Percentiles rank a stretch among this genome's conserved stretches.
These are phyloP conservation scores for Aspergillus sergii DNA, from an alignment of 2,329 filamentous ascomycete species.

Conservation along the genomic window DNA sequence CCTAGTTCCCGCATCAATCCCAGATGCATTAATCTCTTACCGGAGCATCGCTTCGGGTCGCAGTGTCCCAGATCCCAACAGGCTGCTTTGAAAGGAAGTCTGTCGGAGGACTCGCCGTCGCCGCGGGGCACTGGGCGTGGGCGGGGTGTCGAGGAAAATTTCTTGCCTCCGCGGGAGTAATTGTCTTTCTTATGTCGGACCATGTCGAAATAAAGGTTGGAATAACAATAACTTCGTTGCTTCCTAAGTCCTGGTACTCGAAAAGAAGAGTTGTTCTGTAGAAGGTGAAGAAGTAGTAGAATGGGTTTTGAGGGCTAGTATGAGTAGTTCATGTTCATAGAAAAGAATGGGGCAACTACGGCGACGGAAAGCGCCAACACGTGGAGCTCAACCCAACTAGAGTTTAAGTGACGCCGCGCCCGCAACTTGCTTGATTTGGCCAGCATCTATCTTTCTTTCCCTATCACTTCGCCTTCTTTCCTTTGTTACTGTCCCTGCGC, in stretches of 20 bases:
- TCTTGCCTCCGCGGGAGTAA: constrained; percentile 71
- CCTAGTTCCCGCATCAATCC: constrained; percentile 92
- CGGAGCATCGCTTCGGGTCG: constrained; percentile 94
- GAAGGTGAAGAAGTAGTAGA: neutral
- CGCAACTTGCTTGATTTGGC: neutral
- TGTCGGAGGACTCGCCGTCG: constrained; percentile 43
- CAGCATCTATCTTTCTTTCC: neutral
- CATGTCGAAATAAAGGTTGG: constrained; percentile 55
- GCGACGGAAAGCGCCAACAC: constrained; percentile 1
- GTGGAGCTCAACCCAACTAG: neutral
- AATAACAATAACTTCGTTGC: neutral
- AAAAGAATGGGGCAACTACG: neutral
- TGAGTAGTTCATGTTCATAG: neutral
- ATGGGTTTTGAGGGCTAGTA: neutral
- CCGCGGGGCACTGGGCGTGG: constrained; percentile 52
- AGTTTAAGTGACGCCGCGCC: neutral
- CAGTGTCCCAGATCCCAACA: constrained; percentile 99
- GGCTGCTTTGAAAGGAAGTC: constrained; percentile 77
- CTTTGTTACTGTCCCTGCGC: neutral
- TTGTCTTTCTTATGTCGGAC: constrained; percentile 95
- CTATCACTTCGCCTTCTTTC: neutral
- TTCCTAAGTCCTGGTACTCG: neutral
- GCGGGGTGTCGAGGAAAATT: constrained; percentile 61
- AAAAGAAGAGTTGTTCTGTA: neutral
- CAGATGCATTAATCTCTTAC: constrained; percentile 88